Evolutionary conservation across 768 basidiomycete species (phyloP).

Genomic region (Jaapia argillacea): DNA sequence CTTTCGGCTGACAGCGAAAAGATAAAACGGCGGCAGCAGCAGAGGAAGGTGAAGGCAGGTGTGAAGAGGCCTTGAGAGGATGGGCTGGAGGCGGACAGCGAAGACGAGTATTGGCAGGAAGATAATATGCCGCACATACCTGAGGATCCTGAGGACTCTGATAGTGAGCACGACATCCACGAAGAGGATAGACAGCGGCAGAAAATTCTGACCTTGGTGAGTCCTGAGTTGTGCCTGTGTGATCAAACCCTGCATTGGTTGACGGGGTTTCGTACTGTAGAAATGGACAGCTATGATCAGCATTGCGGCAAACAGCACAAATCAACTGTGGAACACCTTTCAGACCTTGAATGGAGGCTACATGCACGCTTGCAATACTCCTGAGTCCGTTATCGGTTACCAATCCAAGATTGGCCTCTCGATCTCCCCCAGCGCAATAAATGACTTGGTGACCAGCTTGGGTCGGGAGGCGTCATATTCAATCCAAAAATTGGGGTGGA

Average conservation of each 20-base stretch:
- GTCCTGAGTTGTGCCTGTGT: neutral
- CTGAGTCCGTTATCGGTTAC: constrained; percentile 15
- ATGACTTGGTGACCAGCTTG: constrained; percentile 10
- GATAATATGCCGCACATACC: neutral
- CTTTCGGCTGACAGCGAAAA: neutral
- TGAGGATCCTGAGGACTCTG: neutral
- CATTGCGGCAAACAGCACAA: constrained; percentile 9
- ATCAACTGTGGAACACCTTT: constrained; percentile 14
- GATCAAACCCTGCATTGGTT: neutral
- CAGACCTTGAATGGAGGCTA: constrained; percentile 15
- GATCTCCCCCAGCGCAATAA: constrained; percentile 12
- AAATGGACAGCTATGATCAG: neutral
- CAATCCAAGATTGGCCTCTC: constrained; percentile 13
- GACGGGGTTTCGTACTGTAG: neutral
- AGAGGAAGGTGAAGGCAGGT: too few species aligned
- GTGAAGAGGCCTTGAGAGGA: too few species aligned
- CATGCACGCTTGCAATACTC: constrained; percentile 12
- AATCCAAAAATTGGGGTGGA: constrained; percentile 13
- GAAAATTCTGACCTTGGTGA: neutral
- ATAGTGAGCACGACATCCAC: constrained; percentile 1
- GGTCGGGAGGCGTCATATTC: constrained; percentile 6
- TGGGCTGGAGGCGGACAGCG: neutral
- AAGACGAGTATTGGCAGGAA: neutral
- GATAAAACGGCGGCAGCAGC: too few species aligned
- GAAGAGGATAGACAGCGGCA: neutral